Conservation (phyloP, 164 flowering plant species). For the Hamamelis virginiana region DNA sequence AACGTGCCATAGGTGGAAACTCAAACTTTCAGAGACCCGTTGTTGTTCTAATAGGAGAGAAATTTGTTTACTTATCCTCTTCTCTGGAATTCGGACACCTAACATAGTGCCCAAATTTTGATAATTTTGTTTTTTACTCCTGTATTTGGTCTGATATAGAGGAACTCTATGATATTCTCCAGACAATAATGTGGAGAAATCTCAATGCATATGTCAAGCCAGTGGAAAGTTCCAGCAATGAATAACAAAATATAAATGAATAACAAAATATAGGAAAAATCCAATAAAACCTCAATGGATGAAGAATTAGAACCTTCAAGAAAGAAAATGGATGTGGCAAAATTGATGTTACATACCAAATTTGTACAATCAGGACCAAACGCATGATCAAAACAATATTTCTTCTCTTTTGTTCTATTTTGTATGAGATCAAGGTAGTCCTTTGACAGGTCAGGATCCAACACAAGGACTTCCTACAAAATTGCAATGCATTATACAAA, state of each 20-base stretch:
- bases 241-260: no score
- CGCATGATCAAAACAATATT: constrained; percentile 75
- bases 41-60: not conserved
- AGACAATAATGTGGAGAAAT: not conserved
- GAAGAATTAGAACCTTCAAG: not conserved
- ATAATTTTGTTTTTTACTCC: not conserved
- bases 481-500: not conserved
- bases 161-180: not conserved
- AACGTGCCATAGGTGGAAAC: no score
- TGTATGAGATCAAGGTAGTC: constrained; percentile 82
- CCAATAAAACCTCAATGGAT: no score
- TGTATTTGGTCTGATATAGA: not conserved
- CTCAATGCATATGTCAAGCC: not conserved
- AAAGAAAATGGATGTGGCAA: not conserved
- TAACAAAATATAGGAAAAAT: no score
- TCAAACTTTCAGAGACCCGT: no score
- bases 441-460: constrained; percentile 87
- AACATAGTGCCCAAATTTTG: not conserved
- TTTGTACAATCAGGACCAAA: constrained; percentile 69
- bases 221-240: not conserved
- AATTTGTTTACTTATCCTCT: not conserved
- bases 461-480: constrained; percentile 63
- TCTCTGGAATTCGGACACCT: not conserved
- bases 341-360: constrained; percentile 36
- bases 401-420: constrained; percentile 74